These are phyloP conservation scores for Fusarium bactridioides DNA, from an alignment of 2,329 filamentous ascomycete genomes.

Conservation along the genomic window DNA sequence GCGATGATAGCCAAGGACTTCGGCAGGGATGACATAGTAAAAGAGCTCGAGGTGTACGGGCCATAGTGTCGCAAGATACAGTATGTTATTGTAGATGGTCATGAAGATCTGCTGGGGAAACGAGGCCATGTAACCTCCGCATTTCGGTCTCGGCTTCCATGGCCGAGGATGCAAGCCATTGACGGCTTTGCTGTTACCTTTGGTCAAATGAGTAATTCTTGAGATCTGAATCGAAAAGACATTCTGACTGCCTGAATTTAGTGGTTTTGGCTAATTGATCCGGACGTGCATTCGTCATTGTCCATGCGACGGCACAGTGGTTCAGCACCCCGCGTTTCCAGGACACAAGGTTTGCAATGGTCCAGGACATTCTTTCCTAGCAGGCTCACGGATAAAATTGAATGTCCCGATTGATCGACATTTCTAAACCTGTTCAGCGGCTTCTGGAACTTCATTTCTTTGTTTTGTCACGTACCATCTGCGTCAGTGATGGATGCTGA, in stretches of 20 bases:
- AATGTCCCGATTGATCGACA: not conserved
- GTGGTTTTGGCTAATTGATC: fast-evolving
- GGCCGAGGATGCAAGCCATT: not conserved
- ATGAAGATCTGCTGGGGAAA: not conserved
- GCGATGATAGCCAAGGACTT: too few species aligned
- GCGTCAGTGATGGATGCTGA: not conserved
- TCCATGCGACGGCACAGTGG: fast-evolving
- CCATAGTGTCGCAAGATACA: too few species aligned
- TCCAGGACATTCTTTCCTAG: not conserved
- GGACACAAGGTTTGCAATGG: not conserved
- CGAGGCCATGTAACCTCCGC: conserved; percentile 2
- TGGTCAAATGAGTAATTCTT: not conserved
- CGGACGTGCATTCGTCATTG: fast-evolving
- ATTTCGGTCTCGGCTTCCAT: not conserved
- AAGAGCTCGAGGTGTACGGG: too few species aligned
- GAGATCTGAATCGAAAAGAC: not conserved
- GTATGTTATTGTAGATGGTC: too few species aligned
- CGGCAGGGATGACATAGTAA: too few species aligned
- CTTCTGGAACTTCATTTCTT: not conserved
- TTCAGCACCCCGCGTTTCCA: not conserved
- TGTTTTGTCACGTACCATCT: too few species aligned
- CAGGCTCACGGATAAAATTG: fast-evolving
- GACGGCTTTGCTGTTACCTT: fast-evolving
- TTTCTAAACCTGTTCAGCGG: fast-evolving
- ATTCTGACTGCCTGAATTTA: not conserved